Conservation (phyloP, 805 yeast species). For the Metschnikowia orientalis region DNA sequence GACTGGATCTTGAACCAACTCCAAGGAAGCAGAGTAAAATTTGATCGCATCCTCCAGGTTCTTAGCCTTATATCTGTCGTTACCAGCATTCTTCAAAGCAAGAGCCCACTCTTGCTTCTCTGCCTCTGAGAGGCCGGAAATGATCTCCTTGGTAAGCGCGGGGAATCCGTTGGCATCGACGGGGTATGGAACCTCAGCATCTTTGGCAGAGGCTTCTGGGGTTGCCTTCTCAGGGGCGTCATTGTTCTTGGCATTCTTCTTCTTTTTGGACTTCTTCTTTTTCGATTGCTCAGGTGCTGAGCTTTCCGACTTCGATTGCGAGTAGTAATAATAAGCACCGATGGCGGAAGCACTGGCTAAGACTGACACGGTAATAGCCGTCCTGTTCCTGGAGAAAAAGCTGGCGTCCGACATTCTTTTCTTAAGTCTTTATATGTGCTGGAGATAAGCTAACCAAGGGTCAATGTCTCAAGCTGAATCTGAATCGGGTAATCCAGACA, state of each 20-base stretch:
- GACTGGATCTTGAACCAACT: slow-evolving; percentile 75
- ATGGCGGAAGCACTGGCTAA: slow-evolving; percentile 62
- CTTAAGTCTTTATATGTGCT: no score
- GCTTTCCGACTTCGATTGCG: slow-evolving; percentile 23
- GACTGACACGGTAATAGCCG: slow-evolving; percentile 60
- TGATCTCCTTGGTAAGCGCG: slow-evolving; percentile 43
- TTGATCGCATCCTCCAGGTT: slow-evolving; percentile 72
- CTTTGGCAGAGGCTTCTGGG: slow-evolving; percentile 14
- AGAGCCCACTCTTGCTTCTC: slow-evolving; percentile 63
- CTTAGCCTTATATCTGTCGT: slow-evolving; percentile 66
- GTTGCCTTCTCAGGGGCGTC: no score
- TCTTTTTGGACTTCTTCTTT: slow-evolving; percentile 42
- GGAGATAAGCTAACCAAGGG: no score
- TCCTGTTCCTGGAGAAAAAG: slow-evolving; percentile 51
- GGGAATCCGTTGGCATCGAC: slow-evolving; percentile 56
- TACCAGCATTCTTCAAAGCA: slow-evolving; percentile 86
- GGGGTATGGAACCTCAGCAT: slow-evolving; percentile 41
- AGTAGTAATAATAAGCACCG: slow-evolving; percentile 52
- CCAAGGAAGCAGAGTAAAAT: slow-evolving; percentile 74
- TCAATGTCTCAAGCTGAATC: no score
- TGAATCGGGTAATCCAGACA: no score
- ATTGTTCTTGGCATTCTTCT: slow-evolving; percentile 37
- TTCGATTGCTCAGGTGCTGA: slow-evolving; percentile 17
- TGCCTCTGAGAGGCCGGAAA: slow-evolving; percentile 42
- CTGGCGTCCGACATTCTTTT: slow-evolving; percentile 19